Conservation (phyloP, 495 filamentous ascomycete genomes). For the Xylaria sp. region DNA sequence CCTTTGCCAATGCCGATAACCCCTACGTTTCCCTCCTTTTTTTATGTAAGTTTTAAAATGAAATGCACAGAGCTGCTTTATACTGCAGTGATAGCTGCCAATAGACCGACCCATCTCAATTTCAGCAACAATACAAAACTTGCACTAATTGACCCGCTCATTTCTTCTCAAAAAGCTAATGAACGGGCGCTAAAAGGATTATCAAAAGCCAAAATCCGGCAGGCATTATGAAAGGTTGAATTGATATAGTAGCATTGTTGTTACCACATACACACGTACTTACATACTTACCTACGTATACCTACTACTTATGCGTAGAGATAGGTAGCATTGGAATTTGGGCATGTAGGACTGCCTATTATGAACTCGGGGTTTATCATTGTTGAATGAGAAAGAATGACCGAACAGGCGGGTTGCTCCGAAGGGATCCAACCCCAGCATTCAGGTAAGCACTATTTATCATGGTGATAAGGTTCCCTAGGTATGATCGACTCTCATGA, state of each 20-base stretch:
- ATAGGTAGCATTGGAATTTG: neutral
- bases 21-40: neutral
- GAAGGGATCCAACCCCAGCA: neutral
- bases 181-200: conserved; percentile 19
- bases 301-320: neutral
- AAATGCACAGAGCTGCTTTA: neutral
- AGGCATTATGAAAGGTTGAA: neutral
- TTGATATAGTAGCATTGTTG: neutral
- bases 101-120: conserved; percentile 18
- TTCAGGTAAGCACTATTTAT: neutral
- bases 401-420: neutral
- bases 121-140: neutral
- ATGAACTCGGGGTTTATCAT: neutral
- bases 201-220: conserved; percentile 21
- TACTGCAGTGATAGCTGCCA: neutral
- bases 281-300: neutral
- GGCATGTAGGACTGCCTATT: neutral
- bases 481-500: conserved; percentile 13
- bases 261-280: no score
- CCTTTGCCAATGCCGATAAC: neutral
- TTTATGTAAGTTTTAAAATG: neutral
- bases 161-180: neutral
- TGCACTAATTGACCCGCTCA: conserved; percentile 22
- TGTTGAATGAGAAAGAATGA: neutral
- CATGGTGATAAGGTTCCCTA: neutral